A percentile compares a stretch with the other conserved stretches of the same genome.
phyloP scores from a whole-genome alignment of 306 rosid genomes.

The Gynostemma pentaphyllum region DNA sequence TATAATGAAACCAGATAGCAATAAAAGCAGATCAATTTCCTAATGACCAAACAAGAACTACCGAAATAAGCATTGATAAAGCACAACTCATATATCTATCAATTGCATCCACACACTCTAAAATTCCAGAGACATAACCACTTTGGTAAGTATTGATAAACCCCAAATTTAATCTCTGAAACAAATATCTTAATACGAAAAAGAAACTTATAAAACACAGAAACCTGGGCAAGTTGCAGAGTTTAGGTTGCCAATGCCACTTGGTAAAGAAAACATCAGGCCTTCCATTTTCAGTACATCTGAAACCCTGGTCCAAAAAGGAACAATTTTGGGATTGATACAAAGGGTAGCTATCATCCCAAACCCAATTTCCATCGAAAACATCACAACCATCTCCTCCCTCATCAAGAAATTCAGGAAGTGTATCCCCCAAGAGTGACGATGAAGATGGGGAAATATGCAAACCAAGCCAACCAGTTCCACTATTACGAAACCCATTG shows the following conservation, averaged over 20 bases:
- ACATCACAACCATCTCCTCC: constrained; percentile 43
- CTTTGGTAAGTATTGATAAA: not conserved
- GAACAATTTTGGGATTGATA: constrained; percentile 54
- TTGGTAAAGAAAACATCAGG: constrained; percentile 60
- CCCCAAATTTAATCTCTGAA: no score
- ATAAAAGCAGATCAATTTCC: not conserved
- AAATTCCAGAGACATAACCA: no score
- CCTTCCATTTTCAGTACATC: constrained; percentile 65
- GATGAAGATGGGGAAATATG: constrained; percentile 12
- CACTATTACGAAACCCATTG: constrained; percentile 23
- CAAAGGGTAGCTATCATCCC: constrained; percentile 83
- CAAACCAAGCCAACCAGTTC: constrained; percentile 18
- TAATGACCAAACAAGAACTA: no score
- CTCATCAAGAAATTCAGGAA: constrained; percentile 34
- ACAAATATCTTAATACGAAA: not conserved
- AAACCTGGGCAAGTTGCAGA: constrained; percentile 84
- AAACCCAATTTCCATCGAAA: constrained; percentile 77
- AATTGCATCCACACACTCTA: no score
- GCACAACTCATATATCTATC: no score
- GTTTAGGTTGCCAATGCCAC: constrained; percentile 88
- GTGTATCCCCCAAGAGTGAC: constrained; percentile 3
- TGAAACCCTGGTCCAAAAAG: constrained; percentile 63
- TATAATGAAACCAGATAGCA: not conserved
- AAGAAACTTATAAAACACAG: not conserved
- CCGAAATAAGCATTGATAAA: no score